Base-by-base conservation (phyloP, 1,139 yeast species). In the Debaryomycetaceae sp. region DNA sequence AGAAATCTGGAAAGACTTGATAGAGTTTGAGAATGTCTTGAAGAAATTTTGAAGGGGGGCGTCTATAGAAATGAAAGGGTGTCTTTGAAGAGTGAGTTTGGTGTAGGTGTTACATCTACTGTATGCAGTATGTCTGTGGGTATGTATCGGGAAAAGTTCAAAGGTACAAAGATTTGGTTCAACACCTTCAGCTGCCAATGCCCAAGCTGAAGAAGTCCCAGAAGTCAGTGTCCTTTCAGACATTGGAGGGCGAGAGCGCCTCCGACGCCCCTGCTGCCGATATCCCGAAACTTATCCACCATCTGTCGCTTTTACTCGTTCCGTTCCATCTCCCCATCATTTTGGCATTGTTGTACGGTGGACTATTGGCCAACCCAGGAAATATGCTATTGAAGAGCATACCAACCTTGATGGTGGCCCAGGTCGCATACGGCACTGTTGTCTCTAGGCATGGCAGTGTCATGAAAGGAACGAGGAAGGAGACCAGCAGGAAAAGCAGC, bases 1-100 rank as follows among this genome's bases (percentile, higher is more conserved):
- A 31, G 88, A 81, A 28, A 59, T 81, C 10, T 82, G 86, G 79
- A 71, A 73, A 41, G 89, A 82, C 51, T 54, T 82, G 32, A 71
- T 81, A 19, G 78, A 74, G 41, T 58, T 75, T 31, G 72, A 66
- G 33, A 58, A 60, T 35, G 55, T 54, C 14, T 49, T 64, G 38
- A 52, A 51, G 34, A 52, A 53, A n/a, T n/a, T n/a, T n/a, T n/a
- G n/a, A n/a, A n/a, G n/a, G n/a, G n/a, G n/a, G n/a, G n/a, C n/a
- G n/a, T n/a, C n/a, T n/a, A n/a, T n/a, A n/a, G n/a, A n/a, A n/a
- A n/a, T n/a, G n/a, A n/a, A n/a, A n/a, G n/a, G n/a, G n/a, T n/a
- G n/a, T n/a, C n/a, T n/a, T n/a, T n/a, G n/a, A n/a, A n/a, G n/a
- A n/a, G n/a, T n/a, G n/a, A n/a, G n/a, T n/a, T n/a, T n/a, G n/a